Percentiles rank a stretch among this genome's conserved stretches.
phyloP scores from a whole-genome alignment of 2,329 filamentous ascomycete genomes.

The Cordyceps farinosa region DNA sequence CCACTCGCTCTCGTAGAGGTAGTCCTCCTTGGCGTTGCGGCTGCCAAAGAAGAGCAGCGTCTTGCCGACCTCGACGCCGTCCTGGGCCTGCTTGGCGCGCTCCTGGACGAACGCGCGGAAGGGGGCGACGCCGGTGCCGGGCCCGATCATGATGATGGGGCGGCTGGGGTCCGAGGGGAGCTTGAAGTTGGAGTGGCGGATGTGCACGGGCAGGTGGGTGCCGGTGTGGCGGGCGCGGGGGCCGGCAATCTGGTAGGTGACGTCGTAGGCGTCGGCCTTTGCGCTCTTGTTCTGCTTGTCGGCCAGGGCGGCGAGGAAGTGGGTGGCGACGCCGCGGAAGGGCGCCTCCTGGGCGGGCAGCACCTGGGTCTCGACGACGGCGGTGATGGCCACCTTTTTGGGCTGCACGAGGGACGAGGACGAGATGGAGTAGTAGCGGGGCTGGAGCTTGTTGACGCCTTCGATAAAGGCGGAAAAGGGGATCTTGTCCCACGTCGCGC shows the following conservation, averaged over 20 bases:
- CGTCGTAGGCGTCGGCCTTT: conserved; percentile 74
- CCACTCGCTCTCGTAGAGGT: conserved; percentile 89
- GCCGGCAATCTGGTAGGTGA: conserved; percentile 81
- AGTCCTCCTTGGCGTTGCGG: conserved; percentile 83
- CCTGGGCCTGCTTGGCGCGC: conserved; percentile 75
- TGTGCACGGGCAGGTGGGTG: conserved; percentile 89
- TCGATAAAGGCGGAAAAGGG: conserved; percentile 96
- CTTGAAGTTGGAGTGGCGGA: conserved; percentile 99
- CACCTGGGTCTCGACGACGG: conserved; percentile 81
- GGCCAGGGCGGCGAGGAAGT: conserved; percentile 92
- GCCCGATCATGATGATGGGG: conserved; percentile 93
- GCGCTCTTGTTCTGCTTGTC: conserved; percentile 93
- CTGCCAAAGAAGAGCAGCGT: conserved; percentile 95
- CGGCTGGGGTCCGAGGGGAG: conserved; percentile 91
- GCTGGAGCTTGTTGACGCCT: conserved; percentile 89
- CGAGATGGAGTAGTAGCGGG: conserved; percentile 98
- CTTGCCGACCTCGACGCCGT: conserved; percentile 78
- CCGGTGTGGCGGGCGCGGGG: conserved; percentile 97
- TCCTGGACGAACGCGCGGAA: conserved; percentile 96
- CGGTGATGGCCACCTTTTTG: conserved; percentile 91
- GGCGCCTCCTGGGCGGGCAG: conserved; percentile 74
- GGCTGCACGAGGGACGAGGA: conserved; percentile 93
- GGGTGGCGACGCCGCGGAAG: conserved; percentile 93
- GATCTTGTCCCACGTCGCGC: conserved; percentile 74
- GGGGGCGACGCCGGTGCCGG: conserved; percentile 92